Evolutionary conservation across 2,329 filamentous ascomycete species (phyloP), one percentile per base, ranked within the genome.

Genomic region (Paecilomyces sp.): DNA sequence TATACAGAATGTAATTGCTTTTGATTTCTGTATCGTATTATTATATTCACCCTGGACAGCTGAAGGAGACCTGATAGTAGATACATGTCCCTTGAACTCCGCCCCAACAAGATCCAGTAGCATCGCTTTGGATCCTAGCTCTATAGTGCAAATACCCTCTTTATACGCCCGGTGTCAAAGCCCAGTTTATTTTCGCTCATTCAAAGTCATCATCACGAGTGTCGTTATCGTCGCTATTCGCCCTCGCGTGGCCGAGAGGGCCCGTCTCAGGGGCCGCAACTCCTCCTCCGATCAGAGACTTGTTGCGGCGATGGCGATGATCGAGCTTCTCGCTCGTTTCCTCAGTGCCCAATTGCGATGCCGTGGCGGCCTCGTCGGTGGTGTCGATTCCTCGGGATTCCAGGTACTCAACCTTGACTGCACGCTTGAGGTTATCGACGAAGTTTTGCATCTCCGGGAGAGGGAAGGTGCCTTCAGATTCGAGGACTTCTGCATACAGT

Each of bases 321-420:
- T 83, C 81, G 24, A 88, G 74, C 22, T 82, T 80, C 69, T 87
- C 84, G 61, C 81, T 85, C 60, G 68, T 76, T 59, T 77, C 75
- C 60, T 77, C 75, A 1, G 73, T 70, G 3, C 65, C 70, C 36
- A 72, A 55, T 13, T 67, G 60, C 33, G 71, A 65, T 7, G 71
- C 60, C 57, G 70, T 62, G 62, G 70, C 61, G 57, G 71, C 61
- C 60, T 73, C 66, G 53, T 68, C 63, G 61, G 62, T 63, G 62
- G 69, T 62, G 65, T 75, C 66, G 57, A 75, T 68, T 55, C 72
- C 70, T 69, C 74, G 68, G 53, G 78, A 74, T 63, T 81, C 74
- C 28, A 77, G 70, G 61, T 74, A 77, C 58, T 72, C 74, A 22
- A 79, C 71, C 55, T 74, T 77, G 54, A 80, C 73, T 6, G 74